Percentiles rank a stretch among this genome's conserved stretches.
Conservation (phyloP, 2,329 filamentous ascomycete species). For the Fusarium chuoi region DNA sequence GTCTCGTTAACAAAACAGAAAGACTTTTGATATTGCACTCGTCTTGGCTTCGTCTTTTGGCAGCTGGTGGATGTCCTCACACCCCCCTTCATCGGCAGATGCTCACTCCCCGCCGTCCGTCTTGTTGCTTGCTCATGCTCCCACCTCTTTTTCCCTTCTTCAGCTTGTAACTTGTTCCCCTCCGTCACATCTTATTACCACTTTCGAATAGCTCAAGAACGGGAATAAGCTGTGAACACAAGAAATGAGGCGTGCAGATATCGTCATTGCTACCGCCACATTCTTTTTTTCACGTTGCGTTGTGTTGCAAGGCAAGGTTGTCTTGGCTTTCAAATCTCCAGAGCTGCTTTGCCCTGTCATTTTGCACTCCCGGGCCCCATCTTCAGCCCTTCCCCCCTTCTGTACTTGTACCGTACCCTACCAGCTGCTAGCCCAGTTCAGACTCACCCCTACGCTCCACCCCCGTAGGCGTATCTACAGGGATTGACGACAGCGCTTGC, state of each 20-base stretch:
- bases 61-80: background rate
- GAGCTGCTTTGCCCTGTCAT: slow-evolving; percentile 1
- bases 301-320: background rate
- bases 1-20: background rate
- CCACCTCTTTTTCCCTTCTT: slow-evolving; percentile 12
- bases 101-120: slow-evolving; percentile 3
- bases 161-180: slow-evolving; percentile 3
- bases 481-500: slow-evolving; percentile 26
- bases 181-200: slow-evolving; percentile 15
- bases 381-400: slow-evolving; percentile 1
- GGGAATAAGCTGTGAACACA: background rate
- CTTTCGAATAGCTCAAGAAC: slow-evolving; percentile 4
- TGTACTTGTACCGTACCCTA: background rate
- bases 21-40: slow-evolving; percentile 11
- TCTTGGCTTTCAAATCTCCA: background rate
- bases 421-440: background rate
- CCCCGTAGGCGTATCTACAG: slow-evolving; percentile 13
- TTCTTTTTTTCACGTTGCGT: background rate
- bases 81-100: slow-evolving; percentile 12
- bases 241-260: slow-evolving; percentile 18
- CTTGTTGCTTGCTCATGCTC: slow-evolving; percentile 2
- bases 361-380: slow-evolving; percentile 3
- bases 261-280: slow-evolving; percentile 16
- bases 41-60: slow-evolving; percentile 5
- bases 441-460: background rate